Evolutionary conservation across 805 yeast genomes (phyloP).

Genomic region (Ogataea angusta): DNA sequence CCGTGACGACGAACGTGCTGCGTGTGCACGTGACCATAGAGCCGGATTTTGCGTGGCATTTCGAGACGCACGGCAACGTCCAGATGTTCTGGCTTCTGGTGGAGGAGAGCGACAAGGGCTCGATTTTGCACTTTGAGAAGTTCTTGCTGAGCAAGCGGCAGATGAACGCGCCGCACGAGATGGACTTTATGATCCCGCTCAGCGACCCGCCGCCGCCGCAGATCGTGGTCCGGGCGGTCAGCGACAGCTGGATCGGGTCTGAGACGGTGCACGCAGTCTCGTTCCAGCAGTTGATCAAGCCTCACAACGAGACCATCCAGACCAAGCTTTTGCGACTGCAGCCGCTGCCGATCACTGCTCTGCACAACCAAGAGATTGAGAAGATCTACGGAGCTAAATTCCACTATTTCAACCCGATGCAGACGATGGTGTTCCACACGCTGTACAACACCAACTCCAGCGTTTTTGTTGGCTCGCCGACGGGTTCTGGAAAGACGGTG

Average conservation of each 20-base stretch:
- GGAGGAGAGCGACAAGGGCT: conserved; percentile 75
- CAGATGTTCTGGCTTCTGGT: conserved; percentile 92
- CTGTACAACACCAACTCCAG: conserved; percentile 75
- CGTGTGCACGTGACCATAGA: conserved; percentile 67
- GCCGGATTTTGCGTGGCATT: conserved; percentile 87
- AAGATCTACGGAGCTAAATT: conserved; percentile 64
- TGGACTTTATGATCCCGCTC: conserved; percentile 91
- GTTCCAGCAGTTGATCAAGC: conserved; percentile 85
- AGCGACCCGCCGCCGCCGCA: conserved; percentile 90
- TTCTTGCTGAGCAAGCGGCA: conserved; percentile 63
- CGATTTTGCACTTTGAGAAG: conserved; percentile 78
- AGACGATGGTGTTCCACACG: conserved; percentile 92
- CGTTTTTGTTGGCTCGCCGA: conserved; percentile 94
- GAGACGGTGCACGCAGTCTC: conserved; percentile 76
- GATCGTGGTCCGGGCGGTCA: conserved; percentile 69
- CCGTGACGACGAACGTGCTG: conserved; percentile 84
- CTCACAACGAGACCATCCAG: conserved; percentile 80
- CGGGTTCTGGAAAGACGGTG: conserved; percentile 97
- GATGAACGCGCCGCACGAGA: conserved; percentile 53
- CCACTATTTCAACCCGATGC: conserved; percentile 95
- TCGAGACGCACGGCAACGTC: conserved; percentile 71
- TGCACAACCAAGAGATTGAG: conserved; percentile 67
- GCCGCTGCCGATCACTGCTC: conserved; percentile 81
- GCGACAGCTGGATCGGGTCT: conserved; percentile 88
- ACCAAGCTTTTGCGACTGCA: conserved; percentile 77